A percentile compares a stretch with the other conserved stretches of the same genome.
These are phyloP conservation scores for Carex arenaria DNA, from an alignment of 202 grass and related monocot genomes.

Conservation along the genomic window DNA sequence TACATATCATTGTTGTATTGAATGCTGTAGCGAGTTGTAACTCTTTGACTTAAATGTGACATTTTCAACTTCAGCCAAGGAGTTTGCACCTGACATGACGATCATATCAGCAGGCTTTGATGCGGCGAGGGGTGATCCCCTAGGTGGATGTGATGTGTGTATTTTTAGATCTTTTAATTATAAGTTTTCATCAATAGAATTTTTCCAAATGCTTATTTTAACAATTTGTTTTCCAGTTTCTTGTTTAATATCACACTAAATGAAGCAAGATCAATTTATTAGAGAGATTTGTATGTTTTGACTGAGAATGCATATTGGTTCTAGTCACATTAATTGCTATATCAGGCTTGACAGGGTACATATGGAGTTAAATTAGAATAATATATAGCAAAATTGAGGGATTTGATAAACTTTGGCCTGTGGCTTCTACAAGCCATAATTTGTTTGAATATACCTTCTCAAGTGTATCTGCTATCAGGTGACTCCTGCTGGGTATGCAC, in stretches of 20 bases:
- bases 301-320: not conserved
- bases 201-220: not conserved
- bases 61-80: slow-evolving; percentile 50
- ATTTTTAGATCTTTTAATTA: slow-evolving; percentile 20
- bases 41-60: not conserved
- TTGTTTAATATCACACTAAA: not conserved
- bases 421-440: not conserved
- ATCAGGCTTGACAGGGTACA: not conserved
- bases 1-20: not conserved
- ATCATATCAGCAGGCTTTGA: slow-evolving; percentile 98
- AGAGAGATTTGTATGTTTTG: not conserved
- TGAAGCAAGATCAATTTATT: not conserved
- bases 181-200: slow-evolving; percentile 13
- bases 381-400: not conserved
- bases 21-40: not conserved
- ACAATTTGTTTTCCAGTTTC: not conserved
- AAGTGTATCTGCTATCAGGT: slow-evolving; percentile 36
- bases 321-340: not conserved
- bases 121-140: slow-evolving; percentile 90
- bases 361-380: not conserved
- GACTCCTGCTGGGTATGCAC: slow-evolving; percentile 77
- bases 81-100: slow-evolving; percentile 85
- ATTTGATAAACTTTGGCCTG: not conserved
- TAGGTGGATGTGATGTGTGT: slow-evolving; percentile 93
- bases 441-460: not conserved